These are phyloP conservation scores for Acanthochlamys bracteata DNA, from an alignment of 106 monocot genomes.

Conservation along the genomic window DNA sequence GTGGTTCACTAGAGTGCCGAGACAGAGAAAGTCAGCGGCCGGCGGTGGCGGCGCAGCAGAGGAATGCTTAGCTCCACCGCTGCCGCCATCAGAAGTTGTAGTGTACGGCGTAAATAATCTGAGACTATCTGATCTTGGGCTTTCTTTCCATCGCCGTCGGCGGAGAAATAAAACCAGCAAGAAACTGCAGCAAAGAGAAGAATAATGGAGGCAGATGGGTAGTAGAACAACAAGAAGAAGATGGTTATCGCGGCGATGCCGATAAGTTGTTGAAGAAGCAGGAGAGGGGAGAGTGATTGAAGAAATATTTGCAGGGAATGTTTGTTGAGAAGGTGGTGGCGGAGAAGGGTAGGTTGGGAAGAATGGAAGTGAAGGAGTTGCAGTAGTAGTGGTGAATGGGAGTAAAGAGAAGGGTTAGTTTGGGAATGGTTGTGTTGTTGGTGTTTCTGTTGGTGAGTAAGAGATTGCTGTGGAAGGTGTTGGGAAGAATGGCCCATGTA, in stretches of 20 bases:
- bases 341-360: conserved; percentile 16
- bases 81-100: conserved; percentile 9
- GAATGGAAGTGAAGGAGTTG: conserved; percentile 16
- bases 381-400: not conserved
- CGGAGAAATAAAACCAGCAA: not conserved
- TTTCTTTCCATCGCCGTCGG: conserved; percentile 7
- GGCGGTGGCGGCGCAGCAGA: conserved; percentile 1
- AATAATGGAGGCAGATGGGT: conserved; percentile 1
- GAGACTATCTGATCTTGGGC: conserved; percentile 16
- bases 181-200: conserved; percentile 4
- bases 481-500: conserved; percentile 25
- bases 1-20: conserved; percentile 28
- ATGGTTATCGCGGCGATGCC: not conserved
- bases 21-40: conserved; percentile 29
- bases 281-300: conserved; percentile 13
- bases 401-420: conserved; percentile 13
- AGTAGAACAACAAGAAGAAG: not conserved
- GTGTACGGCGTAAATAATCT: conserved; percentile 25
- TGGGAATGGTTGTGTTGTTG: conserved; percentile 5
- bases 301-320: conserved; percentile 13
- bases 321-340: conserved; percentile 12
- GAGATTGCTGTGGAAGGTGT: not conserved
- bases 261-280: conserved; percentile 1
- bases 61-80: conserved; percentile 3
- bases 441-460: not conserved